Evolutionary conservation across 371 early-diverging fungal species (phyloP).

Genomic region (Actinomucor elegans): DNA sequence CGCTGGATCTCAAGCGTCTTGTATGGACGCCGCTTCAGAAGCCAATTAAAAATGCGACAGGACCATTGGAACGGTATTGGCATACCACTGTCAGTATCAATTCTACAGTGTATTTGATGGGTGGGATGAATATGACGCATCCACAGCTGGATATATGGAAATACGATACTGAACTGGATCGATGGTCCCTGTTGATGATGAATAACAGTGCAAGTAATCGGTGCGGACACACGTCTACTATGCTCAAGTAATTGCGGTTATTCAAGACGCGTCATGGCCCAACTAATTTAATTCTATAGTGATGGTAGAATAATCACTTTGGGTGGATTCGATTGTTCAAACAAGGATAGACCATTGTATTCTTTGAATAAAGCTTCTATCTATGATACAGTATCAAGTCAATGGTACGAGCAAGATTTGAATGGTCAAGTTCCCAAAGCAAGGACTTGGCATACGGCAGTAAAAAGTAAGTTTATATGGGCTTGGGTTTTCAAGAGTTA

Average conservation of each 20-base stretch:
- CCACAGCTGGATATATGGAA: conserved; percentile 20
- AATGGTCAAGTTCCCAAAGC: conserved; percentile 21
- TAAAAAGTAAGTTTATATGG: conserved; percentile 26
- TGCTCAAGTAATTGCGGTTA: conserved; percentile 20
- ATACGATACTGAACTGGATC: not conserved
- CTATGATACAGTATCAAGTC: conserved; percentile 12
- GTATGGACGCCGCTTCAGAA: conserved; percentile 34
- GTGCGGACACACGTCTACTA: conserved; percentile 37
- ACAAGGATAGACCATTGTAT: conserved; percentile 4
- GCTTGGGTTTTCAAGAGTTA: no score
- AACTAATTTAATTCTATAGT: conserved; percentile 4
- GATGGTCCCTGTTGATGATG: not conserved
- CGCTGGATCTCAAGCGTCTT: conserved; percentile 4
- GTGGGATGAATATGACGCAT: conserved; percentile 32
- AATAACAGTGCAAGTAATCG: conserved; percentile 1
- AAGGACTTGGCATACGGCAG: conserved; percentile 34
- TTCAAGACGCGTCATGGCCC: no score
- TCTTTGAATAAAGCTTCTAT: conserved; percentile 18
- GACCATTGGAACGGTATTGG: conserved; percentile 33
- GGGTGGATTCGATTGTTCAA: conserved; percentile 29
- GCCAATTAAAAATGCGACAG: not conserved
- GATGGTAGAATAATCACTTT: conserved; percentile 30
- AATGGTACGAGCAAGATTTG: conserved; percentile 24
- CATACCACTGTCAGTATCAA: conserved; percentile 19
- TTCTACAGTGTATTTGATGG: conserved; percentile 17